Evolutionary conservation across 768 basidiomycete genomes (phyloP).

Genomic region (Obba rivulosa): DNA sequence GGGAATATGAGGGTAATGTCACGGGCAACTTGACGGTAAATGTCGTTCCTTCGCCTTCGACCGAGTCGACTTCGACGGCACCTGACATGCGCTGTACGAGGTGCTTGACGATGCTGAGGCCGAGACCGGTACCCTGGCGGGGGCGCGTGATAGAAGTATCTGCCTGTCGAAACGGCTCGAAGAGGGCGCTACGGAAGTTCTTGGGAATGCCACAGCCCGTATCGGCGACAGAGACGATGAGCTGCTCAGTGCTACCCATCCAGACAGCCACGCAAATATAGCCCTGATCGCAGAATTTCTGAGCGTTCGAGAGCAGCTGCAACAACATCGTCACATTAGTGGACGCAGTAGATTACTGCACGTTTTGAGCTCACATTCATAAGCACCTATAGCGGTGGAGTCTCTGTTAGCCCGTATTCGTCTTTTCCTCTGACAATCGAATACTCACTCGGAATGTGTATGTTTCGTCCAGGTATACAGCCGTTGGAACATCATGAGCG

Average conservation of each 20-base stretch:
- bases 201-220: conserved; percentile 25
- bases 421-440: background rate
- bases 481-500: conserved; percentile 15
- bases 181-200: conserved; percentile 19
- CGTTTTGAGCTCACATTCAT: conserved; percentile 25
- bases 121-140: conserved; percentile 23
- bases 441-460: conserved; percentile 21
- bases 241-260: conserved; percentile 12
- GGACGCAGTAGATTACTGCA: background rate
- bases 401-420: background rate
- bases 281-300: conserved; percentile 24
- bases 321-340: background rate
- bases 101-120: conserved; percentile 26
- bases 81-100: conserved; percentile 25
- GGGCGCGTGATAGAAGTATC: conserved; percentile 21
- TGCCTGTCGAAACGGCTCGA: conserved; percentile 25
- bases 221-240: conserved; percentile 18
- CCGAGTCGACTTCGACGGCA: conserved; percentile 21
- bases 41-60: conserved; percentile 19
- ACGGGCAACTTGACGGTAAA: conserved; percentile 23
- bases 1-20: conserved; percentile 7
- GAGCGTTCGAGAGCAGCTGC: conserved; percentile 23
- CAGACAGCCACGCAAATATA: conserved; percentile 19
- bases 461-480: conserved; percentile 22
- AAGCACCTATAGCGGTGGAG: conserved; percentile 10